Evolutionary conservation across 345 rosid genomes (phyloP), one percentile per base, ranked within the genome.

Genomic region (Draba incana): DNA sequence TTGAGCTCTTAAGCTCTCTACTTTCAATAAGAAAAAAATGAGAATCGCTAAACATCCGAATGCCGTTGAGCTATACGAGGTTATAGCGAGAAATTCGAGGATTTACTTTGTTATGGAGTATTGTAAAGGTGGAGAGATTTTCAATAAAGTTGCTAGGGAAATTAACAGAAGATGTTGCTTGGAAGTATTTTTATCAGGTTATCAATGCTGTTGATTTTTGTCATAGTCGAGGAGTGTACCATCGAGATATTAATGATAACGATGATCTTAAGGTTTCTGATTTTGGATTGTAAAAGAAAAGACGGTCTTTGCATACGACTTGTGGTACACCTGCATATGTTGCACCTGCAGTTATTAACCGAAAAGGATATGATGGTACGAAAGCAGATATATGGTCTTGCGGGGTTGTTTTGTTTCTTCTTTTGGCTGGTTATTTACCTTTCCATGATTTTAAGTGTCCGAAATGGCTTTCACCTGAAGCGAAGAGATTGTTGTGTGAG

Each of bases 271-370:
- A 87, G 77, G 70, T 89, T n/a, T 77, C 91, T 24, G 96, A 87
- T 78, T 89, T 89, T 88, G 14, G 88, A 89, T 10, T 74, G 78
- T 20, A 87, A 75, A 76, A 76, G 65, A 10, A 84, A 79, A 35
- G 92, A 89, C 48, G 96, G 94, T 45, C 74, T 15, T 69, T 89
- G 10, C 93, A 89, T 46, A 89, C 96, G 0, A 85, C 86, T 51
- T 89, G 96, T 54, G 93, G 96, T 3, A 87, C 91, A 5, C 92
- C 90, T 48, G 92, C 89, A 2, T 89, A 89, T 75, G 93, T 89
- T 61, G 88, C 93, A 2, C 96, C 96, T 2, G 93, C 85, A 77
- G 91, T 89, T 54, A 85, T 89, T 24, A 74, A 57, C 53, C 71
- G 86, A 23, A 89, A 83, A 55, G 91, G 96, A 25, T 89, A 89